A percentile compares a stretch with the other conserved stretches of the same genome.
Conservation (phyloP, 306 rosid genomes). For the Gleditsia sinensis region DNA sequence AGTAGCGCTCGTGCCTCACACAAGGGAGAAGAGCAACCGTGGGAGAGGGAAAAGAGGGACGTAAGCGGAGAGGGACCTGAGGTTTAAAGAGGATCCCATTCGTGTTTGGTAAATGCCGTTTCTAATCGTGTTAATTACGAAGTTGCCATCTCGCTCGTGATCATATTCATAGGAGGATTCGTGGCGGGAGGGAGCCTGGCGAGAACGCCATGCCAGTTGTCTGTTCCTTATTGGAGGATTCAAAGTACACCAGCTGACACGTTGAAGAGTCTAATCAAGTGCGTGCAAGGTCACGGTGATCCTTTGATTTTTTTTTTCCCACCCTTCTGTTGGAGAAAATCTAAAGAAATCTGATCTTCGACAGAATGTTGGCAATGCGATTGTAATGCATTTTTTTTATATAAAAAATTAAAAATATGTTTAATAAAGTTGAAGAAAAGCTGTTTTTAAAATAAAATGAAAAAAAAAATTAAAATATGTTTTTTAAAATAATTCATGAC, state of each 20-base stretch:
- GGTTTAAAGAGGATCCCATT: background rate
- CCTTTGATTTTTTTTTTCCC: background rate
- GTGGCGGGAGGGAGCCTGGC: background rate
- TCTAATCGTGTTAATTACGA: background rate
- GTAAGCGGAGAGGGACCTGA: background rate
- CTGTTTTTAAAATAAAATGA: no score
- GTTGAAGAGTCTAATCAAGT: background rate
- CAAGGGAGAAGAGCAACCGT: background rate
- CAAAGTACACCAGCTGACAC: background rate
- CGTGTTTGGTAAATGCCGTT: background rate
- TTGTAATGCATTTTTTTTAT: no score
- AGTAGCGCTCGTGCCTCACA: constrained; percentile 2
- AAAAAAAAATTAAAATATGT: no score
- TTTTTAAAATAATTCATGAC: no score
- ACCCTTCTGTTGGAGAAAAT: background rate
- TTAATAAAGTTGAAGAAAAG: no score
- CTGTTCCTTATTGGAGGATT: background rate
- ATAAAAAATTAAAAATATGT: no score
- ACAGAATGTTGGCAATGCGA: background rate
- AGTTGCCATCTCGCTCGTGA: background rate
- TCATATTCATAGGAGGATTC: background rate
- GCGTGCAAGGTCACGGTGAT: background rate
- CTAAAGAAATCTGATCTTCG: background rate
- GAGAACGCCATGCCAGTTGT: background rate
- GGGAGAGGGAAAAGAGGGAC: background rate